phyloP scores from a whole-genome alignment of 2,329 filamentous ascomycete genomes.

The Diaporthe citrichinensis region DNA sequence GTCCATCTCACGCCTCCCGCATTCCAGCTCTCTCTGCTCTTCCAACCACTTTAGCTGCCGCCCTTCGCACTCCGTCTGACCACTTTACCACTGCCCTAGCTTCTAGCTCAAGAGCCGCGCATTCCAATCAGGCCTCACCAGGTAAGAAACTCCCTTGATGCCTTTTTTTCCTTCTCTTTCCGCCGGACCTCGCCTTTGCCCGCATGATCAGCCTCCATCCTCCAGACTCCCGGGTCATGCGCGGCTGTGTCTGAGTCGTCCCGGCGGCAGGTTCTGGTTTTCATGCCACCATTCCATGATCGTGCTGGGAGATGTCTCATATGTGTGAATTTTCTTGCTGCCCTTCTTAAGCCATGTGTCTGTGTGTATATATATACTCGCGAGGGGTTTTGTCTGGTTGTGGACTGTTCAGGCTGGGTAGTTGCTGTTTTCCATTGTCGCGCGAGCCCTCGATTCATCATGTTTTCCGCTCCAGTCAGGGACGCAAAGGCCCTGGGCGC shows the following conservation, averaged over 20 bases:
- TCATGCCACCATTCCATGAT: conserved; percentile 33
- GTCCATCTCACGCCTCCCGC: neutral
- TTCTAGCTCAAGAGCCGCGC: conserved; percentile 19
- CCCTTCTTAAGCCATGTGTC: neutral
- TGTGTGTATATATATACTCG: conserved; percentile 7
- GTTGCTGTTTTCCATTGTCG: neutral
- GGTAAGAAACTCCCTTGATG: conserved; percentile 14
- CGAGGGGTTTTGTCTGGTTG: neutral
- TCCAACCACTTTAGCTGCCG: conserved; percentile 5
- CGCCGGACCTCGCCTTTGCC: neutral
- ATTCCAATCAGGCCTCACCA: conserved; percentile 23
- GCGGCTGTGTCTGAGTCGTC: conserved; percentile 14
- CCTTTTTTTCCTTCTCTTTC: neutral
- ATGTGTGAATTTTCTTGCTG: neutral
- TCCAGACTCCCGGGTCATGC: conserved; percentile 22
- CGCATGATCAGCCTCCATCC: conserved; percentile 9
- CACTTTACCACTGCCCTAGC: conserved; percentile 25
- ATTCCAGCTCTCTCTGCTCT: neutral
- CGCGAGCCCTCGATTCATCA: neutral
- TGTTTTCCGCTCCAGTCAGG: conserved; percentile 23
- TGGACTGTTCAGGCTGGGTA: neutral
- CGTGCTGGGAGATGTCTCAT: conserved; percentile 26
- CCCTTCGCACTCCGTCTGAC: conserved; percentile 2
- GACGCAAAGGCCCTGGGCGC: neutral
- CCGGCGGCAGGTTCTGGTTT: neutral